Evolutionary conservation across 768 basidiomycete species (phyloP), one percentile per base, ranked within the genome.

Genomic region (Xanthoconium purpureum): DNA sequence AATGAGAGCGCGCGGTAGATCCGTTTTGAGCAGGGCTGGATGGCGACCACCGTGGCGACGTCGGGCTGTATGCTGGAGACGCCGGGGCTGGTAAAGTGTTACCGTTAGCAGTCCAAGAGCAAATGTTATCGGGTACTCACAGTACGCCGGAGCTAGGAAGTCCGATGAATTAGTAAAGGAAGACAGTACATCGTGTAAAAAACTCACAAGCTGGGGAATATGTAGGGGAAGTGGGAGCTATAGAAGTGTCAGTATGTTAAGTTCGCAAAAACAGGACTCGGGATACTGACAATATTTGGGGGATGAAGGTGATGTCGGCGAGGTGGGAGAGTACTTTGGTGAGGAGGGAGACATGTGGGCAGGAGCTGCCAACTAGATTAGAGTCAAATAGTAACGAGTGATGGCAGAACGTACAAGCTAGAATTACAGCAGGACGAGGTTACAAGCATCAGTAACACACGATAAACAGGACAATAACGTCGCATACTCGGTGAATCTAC

Each of bases 241-340:
- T 7, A 55, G 29, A 57, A 47, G 55, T 45, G 18, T 55, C 58
- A 57, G 47, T 67, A 61, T 4, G 9, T 51, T 30, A n/a, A 54
- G 30, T 28, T 4, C 24, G 3, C 1, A 11, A 38, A 13, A 24
- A 20, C 48, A 24, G 24, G 7, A 24, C 24, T 24, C 24, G 24
- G 24, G 24, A 12, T 6, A 78, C 90, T 61, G 73, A 92, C 91
- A 93, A 71, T 92, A 93, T 81, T 89, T 91, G 53, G 95, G 95
- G 36, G 93, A 95, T 3, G 94, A 83, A 0, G 94, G 94, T 3
- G 91, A 94, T 9, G 87, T 84, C 71, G 95, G 95, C 5, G 93
- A 95, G 0, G 95, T 93, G 3, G 95, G 95, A 12, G 92, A 94
- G 72, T 94, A 97, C 65, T 88, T 91, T 8, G 94, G 94, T 32